Percentiles rank a stretch among this genome's conserved stretches.
phyloP scores from a whole-genome alignment of 768 basidiomycete species.

The Leccinum boreale region DNA sequence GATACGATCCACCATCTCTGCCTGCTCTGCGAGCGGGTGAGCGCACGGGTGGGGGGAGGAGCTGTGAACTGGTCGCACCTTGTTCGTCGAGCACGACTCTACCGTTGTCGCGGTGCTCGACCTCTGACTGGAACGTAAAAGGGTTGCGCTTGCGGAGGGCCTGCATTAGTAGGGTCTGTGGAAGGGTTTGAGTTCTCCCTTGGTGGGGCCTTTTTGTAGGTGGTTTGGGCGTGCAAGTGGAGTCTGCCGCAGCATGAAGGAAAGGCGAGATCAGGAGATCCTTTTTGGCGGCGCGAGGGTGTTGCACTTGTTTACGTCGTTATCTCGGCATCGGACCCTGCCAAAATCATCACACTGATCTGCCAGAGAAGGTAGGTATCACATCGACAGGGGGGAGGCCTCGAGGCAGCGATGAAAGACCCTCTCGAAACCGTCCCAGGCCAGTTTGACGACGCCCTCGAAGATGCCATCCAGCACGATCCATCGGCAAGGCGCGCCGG shows the following conservation, averaged over 20 bases:
- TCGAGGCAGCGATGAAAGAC: constrained; percentile 13
- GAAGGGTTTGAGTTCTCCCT: neutral
- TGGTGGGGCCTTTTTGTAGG: constrained; percentile 9
- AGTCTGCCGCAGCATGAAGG: neutral
- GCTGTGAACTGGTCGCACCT: constrained; percentile 31
- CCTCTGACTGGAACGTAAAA: constrained; percentile 37
- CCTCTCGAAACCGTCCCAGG: constrained; percentile 39
- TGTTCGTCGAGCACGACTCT: constrained; percentile 48
- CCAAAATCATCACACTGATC: neutral
- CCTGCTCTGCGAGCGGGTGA: constrained; percentile 48
- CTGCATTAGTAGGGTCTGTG: constrained; percentile 17
- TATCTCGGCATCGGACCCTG: neutral
- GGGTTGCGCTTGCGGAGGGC: constrained; percentile 44
- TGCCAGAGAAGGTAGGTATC: neutral
- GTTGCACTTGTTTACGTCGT: constrained; percentile 17
- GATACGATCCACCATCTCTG: constrained; percentile 50
- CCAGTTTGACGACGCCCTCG: constrained; percentile 63
- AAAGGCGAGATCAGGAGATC: neutral
- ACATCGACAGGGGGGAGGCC: neutral
- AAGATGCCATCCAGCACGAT: constrained; percentile 20
- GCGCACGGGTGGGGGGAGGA: neutral
- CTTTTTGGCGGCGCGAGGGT: constrained; percentile 10
- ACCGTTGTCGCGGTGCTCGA: constrained; percentile 27
- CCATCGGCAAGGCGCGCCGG: constrained; percentile 24
- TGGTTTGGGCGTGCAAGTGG: neutral